Base-by-base conservation (phyloP, 106 monocot genomes). In the Allium cepa region DNA sequence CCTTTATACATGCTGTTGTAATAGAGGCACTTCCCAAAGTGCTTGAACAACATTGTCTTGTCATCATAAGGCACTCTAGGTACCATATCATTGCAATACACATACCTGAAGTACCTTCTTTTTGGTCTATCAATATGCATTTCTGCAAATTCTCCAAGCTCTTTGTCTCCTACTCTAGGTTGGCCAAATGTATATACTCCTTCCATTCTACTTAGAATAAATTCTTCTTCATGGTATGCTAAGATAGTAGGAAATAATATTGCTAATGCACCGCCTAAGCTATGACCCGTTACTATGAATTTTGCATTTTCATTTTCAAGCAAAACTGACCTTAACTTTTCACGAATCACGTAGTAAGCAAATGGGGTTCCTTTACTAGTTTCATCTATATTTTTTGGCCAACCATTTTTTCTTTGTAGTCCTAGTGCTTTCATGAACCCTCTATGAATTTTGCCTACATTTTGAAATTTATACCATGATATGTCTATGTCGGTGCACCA, bases 381-480 rank as follows among this genome's bases (percentile, higher is more conserved):
- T 26, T 56, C 15, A 17, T 27, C 63, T 7, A 77, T 48, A 61
- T 79, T 69, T 51, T 47, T 65, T 5, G 87, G 94, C 76, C 75
- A 80, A 8, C 82, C 82, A 3, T 9, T 50, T 16, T 55, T 53
- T 55, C 67, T 74, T 60, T 87, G 90, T 27, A 88, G 49, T 4
- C 94, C 94, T 7, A 91, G 60, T 26, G 91, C 91, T 64, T 87
- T 87, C 76, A 91, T 78, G 88, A 95, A 95, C n/a, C 94, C 94
- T 13, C 79, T 79, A 63, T 95, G 94, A 64, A 95, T 71, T 69
- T 77, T 91, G 65, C 94, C 94, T 5, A 87, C 78, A 0, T 66
- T 26, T 4, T 79, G 80, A 75, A 87, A 75, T 22, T 83, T 75
- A 70, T 81, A 88, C 91, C 94, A 91, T 1, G 94, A 95, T 77